Conservation (phyloP, 2,329 filamentous ascomycete genomes). For the Sporothrix brasiliensis region DNA sequence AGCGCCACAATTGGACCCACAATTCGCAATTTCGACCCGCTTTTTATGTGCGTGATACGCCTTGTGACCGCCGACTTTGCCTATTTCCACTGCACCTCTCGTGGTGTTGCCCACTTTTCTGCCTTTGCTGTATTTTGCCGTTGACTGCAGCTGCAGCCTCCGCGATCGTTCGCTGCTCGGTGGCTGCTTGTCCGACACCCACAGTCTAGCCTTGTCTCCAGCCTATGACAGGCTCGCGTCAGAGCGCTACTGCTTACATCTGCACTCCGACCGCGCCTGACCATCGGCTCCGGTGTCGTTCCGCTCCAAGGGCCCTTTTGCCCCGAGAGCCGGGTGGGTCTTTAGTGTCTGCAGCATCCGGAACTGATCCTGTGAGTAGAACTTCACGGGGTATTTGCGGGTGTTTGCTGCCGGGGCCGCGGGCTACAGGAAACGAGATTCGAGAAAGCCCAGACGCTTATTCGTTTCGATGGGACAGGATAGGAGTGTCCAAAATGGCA, state of each 20-base stretch:
- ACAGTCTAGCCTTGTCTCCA: constrained; percentile 15
- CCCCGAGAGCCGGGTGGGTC: constrained; percentile 24
- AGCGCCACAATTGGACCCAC: background rate
- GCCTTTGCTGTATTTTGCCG: background rate
- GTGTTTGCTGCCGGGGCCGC: background rate
- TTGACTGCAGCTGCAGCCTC: constrained; percentile 17
- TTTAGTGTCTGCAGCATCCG: background rate
- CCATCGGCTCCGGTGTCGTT: constrained; percentile 27
- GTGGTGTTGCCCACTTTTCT: background rate
- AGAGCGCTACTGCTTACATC: constrained; percentile 13
- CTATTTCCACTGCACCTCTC: constrained; percentile 13
- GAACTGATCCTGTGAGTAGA: background rate
- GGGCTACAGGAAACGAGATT: background rate
- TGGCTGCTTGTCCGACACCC: constrained; percentile 20
- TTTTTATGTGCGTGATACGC: background rate
- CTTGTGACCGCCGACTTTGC: constrained; percentile 3
- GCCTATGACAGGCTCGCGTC: constrained; percentile 20
- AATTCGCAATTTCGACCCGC: background rate
- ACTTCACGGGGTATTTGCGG: background rate
- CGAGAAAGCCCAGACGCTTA: background rate
- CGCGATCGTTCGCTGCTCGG: constrained; percentile 24
- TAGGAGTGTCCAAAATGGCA: constrained; percentile 2
- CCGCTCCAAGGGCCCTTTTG: constrained; percentile 21
- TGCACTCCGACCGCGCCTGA: constrained; percentile 4
- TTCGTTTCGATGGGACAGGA: background rate